A percentile compares a stretch with the other conserved stretches of the same genome.
phyloP scores from a whole-genome alignment of 257 asterid species.

The Cordia subcordata region DNA sequence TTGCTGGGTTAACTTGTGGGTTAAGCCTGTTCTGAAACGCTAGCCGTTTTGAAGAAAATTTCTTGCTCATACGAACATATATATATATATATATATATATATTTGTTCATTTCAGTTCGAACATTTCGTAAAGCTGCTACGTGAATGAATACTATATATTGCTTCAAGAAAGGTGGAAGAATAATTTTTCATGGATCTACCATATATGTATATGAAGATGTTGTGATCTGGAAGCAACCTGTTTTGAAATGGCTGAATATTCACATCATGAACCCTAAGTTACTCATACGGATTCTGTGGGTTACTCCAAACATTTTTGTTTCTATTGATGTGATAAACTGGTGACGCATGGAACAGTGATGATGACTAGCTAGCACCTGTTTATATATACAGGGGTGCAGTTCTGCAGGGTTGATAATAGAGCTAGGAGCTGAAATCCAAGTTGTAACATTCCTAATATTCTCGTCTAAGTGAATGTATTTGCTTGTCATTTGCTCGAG shows the following conservation, averaged over 20 bases:
- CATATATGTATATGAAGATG: background rate
- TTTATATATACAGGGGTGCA: background rate
- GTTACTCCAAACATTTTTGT: background rate
- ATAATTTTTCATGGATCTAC: background rate
- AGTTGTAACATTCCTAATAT: background rate
- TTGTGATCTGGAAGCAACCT: slow-evolving; percentile 20
- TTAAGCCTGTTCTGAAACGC: too few species aligned
- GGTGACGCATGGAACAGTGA: background rate
- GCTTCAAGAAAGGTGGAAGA: slow-evolving; percentile 19
- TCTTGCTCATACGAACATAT: too few species aligned
- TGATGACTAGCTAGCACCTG: background rate
- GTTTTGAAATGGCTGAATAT: background rate
- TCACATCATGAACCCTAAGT: slow-evolving; percentile 2
- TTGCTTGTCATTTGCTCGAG: too few species aligned
- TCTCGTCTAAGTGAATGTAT: background rate
- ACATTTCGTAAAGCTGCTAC: slow-evolving; percentile 1
- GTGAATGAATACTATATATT: slow-evolving; percentile 9
- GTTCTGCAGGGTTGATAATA: background rate
- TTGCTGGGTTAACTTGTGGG: too few species aligned
- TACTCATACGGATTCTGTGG: too few species aligned
- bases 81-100: too few species aligned
- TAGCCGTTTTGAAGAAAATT: too few species aligned
- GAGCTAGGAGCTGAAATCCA: background rate
- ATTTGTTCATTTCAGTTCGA: slow-evolving; percentile 1
- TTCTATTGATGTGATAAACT: slow-evolving; percentile 2